These are phyloP conservation scores for Botryotinia convoluta DNA, from an alignment of 2,329 filamentous ascomycete species.

Conservation along the genomic window DNA sequence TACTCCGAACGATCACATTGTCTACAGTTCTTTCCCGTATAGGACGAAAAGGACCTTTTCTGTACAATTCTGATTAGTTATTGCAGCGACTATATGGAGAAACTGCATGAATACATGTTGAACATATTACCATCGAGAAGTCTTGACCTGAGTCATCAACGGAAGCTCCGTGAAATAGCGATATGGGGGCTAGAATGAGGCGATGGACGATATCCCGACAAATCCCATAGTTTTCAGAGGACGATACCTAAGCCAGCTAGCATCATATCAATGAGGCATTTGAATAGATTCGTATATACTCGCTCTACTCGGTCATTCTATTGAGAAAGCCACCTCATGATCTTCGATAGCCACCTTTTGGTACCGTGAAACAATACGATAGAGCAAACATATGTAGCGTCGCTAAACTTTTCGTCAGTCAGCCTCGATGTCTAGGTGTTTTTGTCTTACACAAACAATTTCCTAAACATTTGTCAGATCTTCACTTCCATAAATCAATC, in stretches of 20 bases:
- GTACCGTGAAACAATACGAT: not conserved
- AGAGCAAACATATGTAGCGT: not conserved
- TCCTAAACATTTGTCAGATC: not conserved
- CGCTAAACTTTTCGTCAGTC: not conserved
- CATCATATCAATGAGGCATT: not conserved
- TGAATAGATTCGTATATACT: not conserved
- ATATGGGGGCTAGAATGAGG: not conserved
- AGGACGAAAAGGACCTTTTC: not conserved
- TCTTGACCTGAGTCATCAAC: not conserved
- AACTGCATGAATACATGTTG: not conserved
- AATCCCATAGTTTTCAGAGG: not conserved
- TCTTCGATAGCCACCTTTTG: not conserved
- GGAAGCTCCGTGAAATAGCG: no score
- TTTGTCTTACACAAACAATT: conserved; percentile 5
- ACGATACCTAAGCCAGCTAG: not conserved
- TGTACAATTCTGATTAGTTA: not conserved
- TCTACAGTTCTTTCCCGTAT: not conserved
- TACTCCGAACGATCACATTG: not conserved
- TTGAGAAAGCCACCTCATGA: not conserved
- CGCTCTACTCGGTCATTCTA: not conserved
- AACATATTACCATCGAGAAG: not conserved
- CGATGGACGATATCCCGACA: not conserved
- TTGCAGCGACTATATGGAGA: no score
- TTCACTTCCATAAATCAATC: not conserved
- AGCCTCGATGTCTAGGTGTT: not conserved